Percentiles rank a stretch among this genome's conserved stretches.
Evolutionary conservation across 306 rosid genomes (phyloP).

Genomic region (Quercus agrifolia): DNA sequence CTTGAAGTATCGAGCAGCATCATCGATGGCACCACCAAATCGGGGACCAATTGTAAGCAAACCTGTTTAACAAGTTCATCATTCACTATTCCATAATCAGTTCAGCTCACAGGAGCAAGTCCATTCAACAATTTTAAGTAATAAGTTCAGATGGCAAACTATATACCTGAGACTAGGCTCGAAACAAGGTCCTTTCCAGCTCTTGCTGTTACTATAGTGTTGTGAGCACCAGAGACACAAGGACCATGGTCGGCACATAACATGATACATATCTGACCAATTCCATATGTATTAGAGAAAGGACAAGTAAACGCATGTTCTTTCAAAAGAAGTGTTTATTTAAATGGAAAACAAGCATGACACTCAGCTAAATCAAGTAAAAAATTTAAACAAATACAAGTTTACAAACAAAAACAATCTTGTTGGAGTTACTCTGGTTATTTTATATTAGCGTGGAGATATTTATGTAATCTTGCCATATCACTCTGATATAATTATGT

Average conservation of each 20-base stretch:
- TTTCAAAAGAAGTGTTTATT: constrained; percentile 5
- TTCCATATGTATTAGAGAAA: constrained; percentile 23
- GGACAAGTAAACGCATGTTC: constrained; percentile 3
- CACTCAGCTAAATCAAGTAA: neutral
- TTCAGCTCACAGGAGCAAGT: neutral
- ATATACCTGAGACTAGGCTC: constrained; percentile 86
- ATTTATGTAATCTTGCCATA: too few relatives aligned
- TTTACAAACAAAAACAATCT: neutral
- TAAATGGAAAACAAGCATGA: constrained; percentile 16
- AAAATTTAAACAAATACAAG: constrained; percentile 5
- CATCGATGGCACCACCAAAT: constrained; percentile 99
- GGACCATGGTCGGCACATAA: constrained; percentile 99
- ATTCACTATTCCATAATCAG: constrained; percentile 20
- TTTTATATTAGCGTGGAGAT: too few relatives aligned
- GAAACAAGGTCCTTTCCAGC: constrained; percentile 99
- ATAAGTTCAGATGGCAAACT: constrained; percentile 11
- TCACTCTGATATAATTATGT: too few relatives aligned
- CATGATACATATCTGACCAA: constrained; percentile 88
- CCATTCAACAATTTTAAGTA: constrained; percentile 4
- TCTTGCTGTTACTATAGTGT: constrained; percentile 94
- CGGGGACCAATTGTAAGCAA: constrained; percentile 99
- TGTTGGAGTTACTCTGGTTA: too few relatives aligned
- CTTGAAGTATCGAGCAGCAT: constrained; percentile 99
- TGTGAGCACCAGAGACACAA: constrained; percentile 98
- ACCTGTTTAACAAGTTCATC: constrained; percentile 60